These are phyloP conservation scores for Gaeumannomyces sp. DNA, from an alignment of 2,329 filamentous ascomycete species.

Conservation along the genomic window DNA sequence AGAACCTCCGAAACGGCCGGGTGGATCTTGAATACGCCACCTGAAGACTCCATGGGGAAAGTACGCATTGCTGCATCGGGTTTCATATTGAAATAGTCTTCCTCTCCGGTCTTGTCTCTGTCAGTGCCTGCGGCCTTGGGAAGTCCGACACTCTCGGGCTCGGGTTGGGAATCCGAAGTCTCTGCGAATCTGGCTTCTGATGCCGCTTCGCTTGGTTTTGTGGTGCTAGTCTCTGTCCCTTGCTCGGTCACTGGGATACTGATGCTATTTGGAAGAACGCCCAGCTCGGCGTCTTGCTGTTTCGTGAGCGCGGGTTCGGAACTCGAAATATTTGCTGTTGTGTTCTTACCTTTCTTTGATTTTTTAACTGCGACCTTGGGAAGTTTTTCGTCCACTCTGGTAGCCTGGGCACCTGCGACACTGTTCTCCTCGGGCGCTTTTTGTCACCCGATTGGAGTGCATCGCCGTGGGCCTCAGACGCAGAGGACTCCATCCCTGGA, in stretches of 20 bases:
- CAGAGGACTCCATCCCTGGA: neutral
- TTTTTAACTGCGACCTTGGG: slow-evolving; percentile 23
- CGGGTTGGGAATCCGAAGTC: neutral
- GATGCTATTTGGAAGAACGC: neutral
- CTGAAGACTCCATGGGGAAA: slow-evolving; percentile 8
- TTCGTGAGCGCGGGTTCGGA: slow-evolving; percentile 10
- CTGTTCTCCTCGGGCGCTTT: neutral
- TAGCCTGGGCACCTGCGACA: neutral
- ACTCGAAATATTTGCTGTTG: slow-evolving; percentile 13
- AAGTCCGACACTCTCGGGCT: neutral
- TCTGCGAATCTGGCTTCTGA: neutral
- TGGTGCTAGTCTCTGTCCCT: neutral
- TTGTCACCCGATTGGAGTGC: neutral
- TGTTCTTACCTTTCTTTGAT: slow-evolving; percentile 26
- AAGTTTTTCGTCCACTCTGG: slow-evolving; percentile 14
- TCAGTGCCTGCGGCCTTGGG: neutral
- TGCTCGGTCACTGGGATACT: neutral
- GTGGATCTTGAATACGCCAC: slow-evolving; percentile 18
- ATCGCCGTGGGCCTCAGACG: neutral
- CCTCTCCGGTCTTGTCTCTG: slow-evolving; percentile 7
- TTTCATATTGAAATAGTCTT: slow-evolving; percentile 22
- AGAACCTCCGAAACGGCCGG: slow-evolving; percentile 17
- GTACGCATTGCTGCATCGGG: slow-evolving; percentile 14
- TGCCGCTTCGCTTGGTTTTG: neutral
- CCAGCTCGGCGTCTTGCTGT: neutral